Conservation (phyloP, 2,329 filamentous ascomycete species). For the Blumeriella jaapii region DNA sequence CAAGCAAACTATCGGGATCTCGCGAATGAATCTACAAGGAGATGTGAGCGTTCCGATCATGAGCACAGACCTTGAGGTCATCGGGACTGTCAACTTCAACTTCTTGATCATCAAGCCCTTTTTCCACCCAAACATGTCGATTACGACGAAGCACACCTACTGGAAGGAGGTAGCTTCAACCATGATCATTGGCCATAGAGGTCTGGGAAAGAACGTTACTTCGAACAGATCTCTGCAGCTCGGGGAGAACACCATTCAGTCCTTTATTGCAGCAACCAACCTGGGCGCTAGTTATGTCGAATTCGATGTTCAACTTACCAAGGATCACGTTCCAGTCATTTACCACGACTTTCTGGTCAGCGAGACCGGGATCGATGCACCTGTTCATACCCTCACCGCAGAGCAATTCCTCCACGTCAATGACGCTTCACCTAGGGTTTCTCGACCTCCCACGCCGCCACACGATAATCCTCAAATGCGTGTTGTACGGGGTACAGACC, state of each 20-base stretch:
- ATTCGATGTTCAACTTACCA: constrained; percentile 93
- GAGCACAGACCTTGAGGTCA: constrained; percentile 69
- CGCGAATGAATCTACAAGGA: constrained; percentile 84
- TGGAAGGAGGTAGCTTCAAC: constrained; percentile 89
- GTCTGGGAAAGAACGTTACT: constrained; percentile 81
- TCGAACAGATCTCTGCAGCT: constrained; percentile 81
- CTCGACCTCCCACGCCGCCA: constrained; percentile 35
- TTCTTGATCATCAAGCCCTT: constrained; percentile 94
- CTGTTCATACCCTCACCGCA: constrained; percentile 85
- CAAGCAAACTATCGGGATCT: constrained; percentile 69
- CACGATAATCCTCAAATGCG: constrained; percentile 16
- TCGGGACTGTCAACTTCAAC: constrained; percentile 93
- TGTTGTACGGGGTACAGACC: constrained; percentile 21
- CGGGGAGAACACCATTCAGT: constrained; percentile 90
- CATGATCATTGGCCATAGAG: constrained; percentile 64
- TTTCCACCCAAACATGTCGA: constrained; percentile 82
- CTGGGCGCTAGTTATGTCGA: constrained; percentile 68
- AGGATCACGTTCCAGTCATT: constrained; percentile 94
- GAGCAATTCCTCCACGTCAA: constrained; percentile 89
- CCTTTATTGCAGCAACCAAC: constrained; percentile 93
- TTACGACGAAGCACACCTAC: constrained; percentile 84
- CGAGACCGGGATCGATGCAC: constrained; percentile 93
- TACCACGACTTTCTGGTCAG: constrained; percentile 98
- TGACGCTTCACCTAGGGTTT: constrained; percentile 35
- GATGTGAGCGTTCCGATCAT: constrained; percentile 89